Evolutionary conservation across 2,329 filamentous ascomycete genomes (phyloP), one percentile per base, ranked within the genome.

Genomic region (Cladophialophora bantiana): DNA sequence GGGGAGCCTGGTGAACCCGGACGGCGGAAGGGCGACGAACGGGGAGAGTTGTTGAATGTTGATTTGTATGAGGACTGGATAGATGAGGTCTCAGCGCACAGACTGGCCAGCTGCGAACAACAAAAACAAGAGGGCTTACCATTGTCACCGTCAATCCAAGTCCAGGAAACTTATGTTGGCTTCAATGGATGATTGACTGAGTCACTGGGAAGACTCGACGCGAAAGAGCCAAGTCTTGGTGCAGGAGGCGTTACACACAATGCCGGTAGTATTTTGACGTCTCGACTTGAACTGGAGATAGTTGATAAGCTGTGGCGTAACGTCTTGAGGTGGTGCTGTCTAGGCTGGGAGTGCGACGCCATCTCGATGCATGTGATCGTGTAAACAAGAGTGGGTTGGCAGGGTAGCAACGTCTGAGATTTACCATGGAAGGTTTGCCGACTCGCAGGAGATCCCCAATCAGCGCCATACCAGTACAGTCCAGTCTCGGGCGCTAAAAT

Each of bases 21-120:
- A 70, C 89, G 84, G 73, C 89, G 85, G 64, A 91, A 90, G 2
- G 90, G 89, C 9, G 90, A 91, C 31, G 86, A 84, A 76, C 91
- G 87, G 72, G 87, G 85, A 55, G 90, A 89, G 71, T 88, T 88
- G 71, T 88, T 88, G 79, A 90, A 91, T 67, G 71, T 69, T 9
- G 68, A 66, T 56, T 67, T 70, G 63, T 70, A 68, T 34, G 68
- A 70, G 15, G 68, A 50, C 68, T 70, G 61, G 7, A 26, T 12
- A 36, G 36, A 61, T 20, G 18, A 40, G 32, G n/a, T 55, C 42
- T 62, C 20, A 67, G 65, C 34, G 42, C 32, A n/a, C 32, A 55
- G 45, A 54, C 32, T n/a, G 2, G 45, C 18, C 13, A 26, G 26
- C 20, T 36, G 6, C 36, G 50, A 58, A 13, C 59, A 45, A 32